A percentile compares a stretch with the other conserved stretches of the same genome.
These are phyloP conservation scores for Lipomyces oligophaga DNA, from an alignment of 805 yeast genomes.

Conservation along the genomic window DNA sequence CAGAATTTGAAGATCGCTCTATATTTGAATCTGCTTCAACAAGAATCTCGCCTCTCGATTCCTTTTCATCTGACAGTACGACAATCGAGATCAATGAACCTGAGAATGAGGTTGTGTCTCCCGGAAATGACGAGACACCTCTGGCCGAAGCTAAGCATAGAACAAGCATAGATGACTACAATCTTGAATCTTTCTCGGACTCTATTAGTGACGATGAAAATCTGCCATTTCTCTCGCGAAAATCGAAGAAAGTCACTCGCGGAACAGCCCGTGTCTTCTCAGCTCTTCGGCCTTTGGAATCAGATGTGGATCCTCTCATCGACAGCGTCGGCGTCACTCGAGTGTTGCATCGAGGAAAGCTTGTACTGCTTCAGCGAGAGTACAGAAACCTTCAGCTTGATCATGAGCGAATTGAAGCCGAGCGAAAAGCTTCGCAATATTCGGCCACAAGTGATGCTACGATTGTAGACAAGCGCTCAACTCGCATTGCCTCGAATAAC, in stretches of 20 bases:
- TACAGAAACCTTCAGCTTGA: conserved; percentile 23
- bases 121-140: background rate
- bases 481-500: conserved; percentile 5
- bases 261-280: conserved; percentile 20
- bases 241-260: conserved; percentile 2
- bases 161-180: background rate
- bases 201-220: conserved; percentile 15
- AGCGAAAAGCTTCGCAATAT: conserved; percentile 6
- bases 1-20: conserved; percentile 4
- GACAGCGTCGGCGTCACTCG: conserved; percentile 34
- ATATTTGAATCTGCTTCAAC: background rate
- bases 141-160: background rate
- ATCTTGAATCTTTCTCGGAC: background rate
- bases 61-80: conserved; percentile 1
- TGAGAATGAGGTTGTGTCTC: background rate
- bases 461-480: conserved; percentile 6
- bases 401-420: background rate
- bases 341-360: conserved; percentile 31
- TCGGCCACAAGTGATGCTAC: conserved; percentile 8
- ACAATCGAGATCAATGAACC: background rate
- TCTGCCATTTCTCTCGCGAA: conserved; percentile 16
- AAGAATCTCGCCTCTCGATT: background rate
- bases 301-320: conserved; percentile 35
- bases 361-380: conserved; percentile 34
- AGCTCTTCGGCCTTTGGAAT: conserved; percentile 31